Percentiles rank a stretch among this genome's conserved stretches.
phyloP scores from a whole-genome alignment of 1,284 basidiomycete genomes.

The Neolentinus lepideus region DNA sequence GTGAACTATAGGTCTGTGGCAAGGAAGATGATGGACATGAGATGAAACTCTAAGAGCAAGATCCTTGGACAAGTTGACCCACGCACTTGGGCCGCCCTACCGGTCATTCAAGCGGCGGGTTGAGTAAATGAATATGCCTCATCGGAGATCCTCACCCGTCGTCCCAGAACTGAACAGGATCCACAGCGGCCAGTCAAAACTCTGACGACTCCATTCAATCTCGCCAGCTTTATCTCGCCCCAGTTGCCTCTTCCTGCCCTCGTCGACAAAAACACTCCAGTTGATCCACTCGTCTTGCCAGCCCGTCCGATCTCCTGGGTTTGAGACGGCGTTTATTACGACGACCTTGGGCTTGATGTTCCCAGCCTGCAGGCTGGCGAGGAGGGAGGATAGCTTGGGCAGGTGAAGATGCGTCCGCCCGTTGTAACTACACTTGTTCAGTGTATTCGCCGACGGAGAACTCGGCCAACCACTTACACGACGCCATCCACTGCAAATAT shows the following conservation, averaged over 20 bases:
- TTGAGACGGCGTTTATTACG: conserved; percentile 41
- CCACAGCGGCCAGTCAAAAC: conserved; percentile 83
- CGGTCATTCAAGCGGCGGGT: not conserved
- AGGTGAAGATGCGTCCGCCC: conserved; percentile 63
- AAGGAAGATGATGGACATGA: not conserved
- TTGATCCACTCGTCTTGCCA: conserved; percentile 42
- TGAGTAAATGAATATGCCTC: conserved; percentile 4
- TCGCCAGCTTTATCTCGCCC: conserved; percentile 44
- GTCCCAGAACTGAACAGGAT: conserved; percentile 85
- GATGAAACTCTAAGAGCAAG: not conserved
- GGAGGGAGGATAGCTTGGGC: conserved; percentile 54
- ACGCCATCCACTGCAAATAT: conserved; percentile 71
- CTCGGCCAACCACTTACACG: conserved; percentile 35
- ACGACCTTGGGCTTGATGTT: conserved; percentile 43
- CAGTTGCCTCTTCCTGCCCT: conserved; percentile 35
- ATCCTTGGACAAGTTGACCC: not conserved
- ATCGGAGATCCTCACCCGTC: conserved; percentile 43
- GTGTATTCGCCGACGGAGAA: not conserved
- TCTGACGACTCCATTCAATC: conserved; percentile 50
- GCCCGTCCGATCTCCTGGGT: conserved; percentile 24
- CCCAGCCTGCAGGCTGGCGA: conserved; percentile 34
- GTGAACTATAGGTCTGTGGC: conserved; percentile 70
- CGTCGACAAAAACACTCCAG: conserved; percentile 52
- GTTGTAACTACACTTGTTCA: conserved; percentile 45
- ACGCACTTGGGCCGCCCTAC: conserved; percentile 48